Base-by-base conservation (phyloP, 805 yeast genomes). In the Sugiyamaella lignohabitans region DNA sequence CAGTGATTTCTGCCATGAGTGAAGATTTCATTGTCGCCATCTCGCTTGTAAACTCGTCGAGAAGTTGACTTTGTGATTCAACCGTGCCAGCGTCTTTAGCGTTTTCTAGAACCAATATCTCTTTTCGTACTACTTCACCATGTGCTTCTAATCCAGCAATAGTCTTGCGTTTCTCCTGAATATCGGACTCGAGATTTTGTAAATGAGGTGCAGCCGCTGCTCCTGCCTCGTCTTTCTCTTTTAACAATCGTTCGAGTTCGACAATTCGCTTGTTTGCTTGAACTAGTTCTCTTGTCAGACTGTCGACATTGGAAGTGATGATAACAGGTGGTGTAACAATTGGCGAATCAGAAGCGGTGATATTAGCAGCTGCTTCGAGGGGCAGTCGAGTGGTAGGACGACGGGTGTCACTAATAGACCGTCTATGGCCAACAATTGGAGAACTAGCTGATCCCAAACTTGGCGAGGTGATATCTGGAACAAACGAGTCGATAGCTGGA, bases 11-110 rank as follows among this genome's bases (percentile, higher is more conserved):
- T 16, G 55, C 51, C 40, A 63, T 65, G 43, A 87, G 63, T 16
- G 65, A 62, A 29, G 66, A 68, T 62, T 75, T 81, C 40, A 74
- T 73, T 0, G 55, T 50, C 24, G 65, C 71, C 51, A 87, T 65
- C 17, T 66, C 72, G 41, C 70, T 73, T 11, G 84, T 45, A 36
- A 63, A 60, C 47, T 57, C 54, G n/a, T 49, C 51, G 4, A 59
- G 46, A 27, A 59, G 70, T 2, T 37, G 30, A 11, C 19, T 50
- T 3, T 32, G 20, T 61, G 53, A 52, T 5, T 36, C 49, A 16
- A 42, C 46, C 2, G 72, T 34, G 27, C 34, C 48, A 5, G 29
- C 40, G 1, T 69, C 59, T 32, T 70, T 68, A 50, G 74, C 70
- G 36, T 62, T 62, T 14, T 63, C 59, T 5, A 23, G 41, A 3